Percentiles rank a stretch among this genome's conserved stretches.
phyloP scores from a whole-genome alignment of 179 eudicot species.

The Patellifolia procumbens region DNA sequence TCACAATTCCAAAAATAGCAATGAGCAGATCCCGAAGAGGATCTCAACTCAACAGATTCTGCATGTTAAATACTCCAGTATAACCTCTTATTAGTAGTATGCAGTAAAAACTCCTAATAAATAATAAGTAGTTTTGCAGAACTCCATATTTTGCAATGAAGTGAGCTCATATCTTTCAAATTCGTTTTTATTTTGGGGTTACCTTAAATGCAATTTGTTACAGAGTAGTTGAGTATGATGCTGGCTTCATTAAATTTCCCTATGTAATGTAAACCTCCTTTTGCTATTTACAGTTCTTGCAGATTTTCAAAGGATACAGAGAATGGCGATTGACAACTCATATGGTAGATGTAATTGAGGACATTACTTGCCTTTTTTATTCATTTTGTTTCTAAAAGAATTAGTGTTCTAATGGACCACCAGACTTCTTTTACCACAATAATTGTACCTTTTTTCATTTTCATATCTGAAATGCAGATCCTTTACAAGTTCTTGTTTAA shows the following conservation, averaged over 20 bases:
- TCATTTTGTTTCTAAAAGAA: slow-evolving; percentile 11
- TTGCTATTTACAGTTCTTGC: slow-evolving; percentile 31
- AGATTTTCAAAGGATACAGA: slow-evolving; percentile 14
- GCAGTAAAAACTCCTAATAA: slow-evolving; percentile 16
- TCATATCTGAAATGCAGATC: not conserved
- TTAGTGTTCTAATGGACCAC: slow-evolving; percentile 34
- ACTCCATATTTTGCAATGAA: slow-evolving; percentile 29
- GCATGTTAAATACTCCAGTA: slow-evolving; percentile 30
- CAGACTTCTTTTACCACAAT: not conserved
- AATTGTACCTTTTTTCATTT: not conserved
- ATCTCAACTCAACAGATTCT: slow-evolving; percentile 35
- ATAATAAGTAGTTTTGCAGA: slow-evolving; percentile 15
- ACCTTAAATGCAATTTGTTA: slow-evolving; percentile 39
- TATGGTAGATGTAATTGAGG: slow-evolving; percentile 23
- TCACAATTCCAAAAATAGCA: slow-evolving; percentile 27
- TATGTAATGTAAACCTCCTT: slow-evolving; percentile 20
- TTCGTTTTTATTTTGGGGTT: not conserved
- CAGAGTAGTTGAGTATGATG: slow-evolving; percentile 41
- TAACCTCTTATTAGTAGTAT: slow-evolving; percentile 10
- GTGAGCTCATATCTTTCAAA: slow-evolving; percentile 23
- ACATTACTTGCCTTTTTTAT: slow-evolving; percentile 17
- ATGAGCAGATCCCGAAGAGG: slow-evolving; percentile 20
- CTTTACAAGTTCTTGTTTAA: not conserved
- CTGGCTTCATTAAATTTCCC: slow-evolving; percentile 35
- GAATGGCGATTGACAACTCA: slow-evolving; percentile 37